Evolutionary conservation across 2,329 filamentous ascomycete genomes (phyloP).

Genomic region (Colletotrichum tabaci): DNA sequence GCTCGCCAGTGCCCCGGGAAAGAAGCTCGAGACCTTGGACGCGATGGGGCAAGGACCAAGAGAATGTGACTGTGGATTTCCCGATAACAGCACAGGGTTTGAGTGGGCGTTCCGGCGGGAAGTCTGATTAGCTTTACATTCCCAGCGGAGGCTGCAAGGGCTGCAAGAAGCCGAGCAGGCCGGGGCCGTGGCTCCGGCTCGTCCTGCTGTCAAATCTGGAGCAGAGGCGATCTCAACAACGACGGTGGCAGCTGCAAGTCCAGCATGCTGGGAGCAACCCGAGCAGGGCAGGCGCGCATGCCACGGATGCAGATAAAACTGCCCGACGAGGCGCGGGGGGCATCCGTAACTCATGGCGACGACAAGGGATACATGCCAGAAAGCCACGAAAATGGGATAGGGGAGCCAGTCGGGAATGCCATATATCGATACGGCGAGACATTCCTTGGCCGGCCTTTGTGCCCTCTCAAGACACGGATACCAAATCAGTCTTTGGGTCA

Average conservation of each 20-base stretch:
- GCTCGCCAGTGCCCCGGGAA: conserved; percentile 14
- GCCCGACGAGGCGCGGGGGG: conserved; percentile 4
- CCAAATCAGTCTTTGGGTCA: neutral
- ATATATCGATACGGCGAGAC: conserved; percentile 1
- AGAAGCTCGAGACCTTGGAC: neutral
- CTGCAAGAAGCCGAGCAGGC: conserved; percentile 10
- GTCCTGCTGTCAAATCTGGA: neutral
- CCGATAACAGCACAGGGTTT: conserved; percentile 23
- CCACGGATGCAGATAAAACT: neutral
- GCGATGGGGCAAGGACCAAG: conserved; percentile 10
- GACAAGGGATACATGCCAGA: neutral
- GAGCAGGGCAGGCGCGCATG: conserved; percentile 4
- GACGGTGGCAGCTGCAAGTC: conserved; percentile 15
- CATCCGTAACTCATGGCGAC: conserved; percentile 10
- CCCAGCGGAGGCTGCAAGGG: conserved; percentile 29
- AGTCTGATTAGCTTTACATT: conserved; percentile 16
- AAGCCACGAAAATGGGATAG: conserved; percentile 1
- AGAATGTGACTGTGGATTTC: conserved; percentile 19
- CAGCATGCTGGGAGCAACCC: neutral
- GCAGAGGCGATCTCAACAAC: conserved; percentile 16
- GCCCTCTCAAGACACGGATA: neutral
- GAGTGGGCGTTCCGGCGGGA: conserved; percentile 16
- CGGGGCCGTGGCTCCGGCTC: conserved; percentile 16
- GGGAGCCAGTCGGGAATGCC: neutral
- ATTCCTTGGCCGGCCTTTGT: conserved; percentile 6